Percentiles rank a stretch among this genome's conserved stretches.
Conservation (phyloP, 495 filamentous ascomycete genomes). For the Penicillium flavigenum region DNA sequence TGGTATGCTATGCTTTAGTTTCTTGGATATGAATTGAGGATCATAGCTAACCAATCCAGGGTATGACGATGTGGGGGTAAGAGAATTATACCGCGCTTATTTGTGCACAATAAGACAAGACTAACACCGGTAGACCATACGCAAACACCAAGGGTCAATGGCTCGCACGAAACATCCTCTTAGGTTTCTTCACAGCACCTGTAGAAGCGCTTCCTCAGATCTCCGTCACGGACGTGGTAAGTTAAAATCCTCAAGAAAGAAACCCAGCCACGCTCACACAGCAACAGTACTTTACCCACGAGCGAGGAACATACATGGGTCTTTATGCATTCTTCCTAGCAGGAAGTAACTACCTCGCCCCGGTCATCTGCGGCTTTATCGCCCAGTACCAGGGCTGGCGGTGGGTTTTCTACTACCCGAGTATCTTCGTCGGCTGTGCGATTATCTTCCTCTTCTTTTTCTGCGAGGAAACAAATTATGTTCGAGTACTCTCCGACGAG, state of each 20-base stretch:
- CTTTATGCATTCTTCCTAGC: conserved; percentile 62
- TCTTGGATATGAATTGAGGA: not conserved
- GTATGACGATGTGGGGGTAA: conserved; percentile 45
- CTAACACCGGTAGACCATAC: conserved; percentile 32
- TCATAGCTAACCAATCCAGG: conserved; percentile 21
- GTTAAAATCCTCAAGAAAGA: conserved; percentile 5
- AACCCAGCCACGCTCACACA: conserved; percentile 3
- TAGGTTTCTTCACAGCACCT: conserved; percentile 64
- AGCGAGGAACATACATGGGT: conserved; percentile 64
- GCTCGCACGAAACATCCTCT: conserved; percentile 60
- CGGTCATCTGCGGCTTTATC: conserved; percentile 67
- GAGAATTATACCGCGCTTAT: conserved; percentile 10
- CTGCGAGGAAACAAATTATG: conserved; percentile 69
- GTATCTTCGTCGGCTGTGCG: conserved; percentile 56
- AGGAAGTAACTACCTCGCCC: conserved; percentile 65
- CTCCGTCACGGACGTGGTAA: conserved; percentile 58
- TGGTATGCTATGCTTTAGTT: conserved; percentile 29
- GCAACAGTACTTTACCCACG: conserved; percentile 59
- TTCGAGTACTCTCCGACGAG: conserved; percentile 30
- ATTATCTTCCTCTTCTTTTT: conserved; percentile 64
- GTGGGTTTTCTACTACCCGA: conserved; percentile 67
- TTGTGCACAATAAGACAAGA: not conserved
- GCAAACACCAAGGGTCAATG: conserved; percentile 55
- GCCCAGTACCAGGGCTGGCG: conserved; percentile 60
- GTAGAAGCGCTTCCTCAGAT: conserved; percentile 64